Base-by-base conservation (phyloP, 164 flowering plant species). In the Macadamia tetraphylla region DNA sequence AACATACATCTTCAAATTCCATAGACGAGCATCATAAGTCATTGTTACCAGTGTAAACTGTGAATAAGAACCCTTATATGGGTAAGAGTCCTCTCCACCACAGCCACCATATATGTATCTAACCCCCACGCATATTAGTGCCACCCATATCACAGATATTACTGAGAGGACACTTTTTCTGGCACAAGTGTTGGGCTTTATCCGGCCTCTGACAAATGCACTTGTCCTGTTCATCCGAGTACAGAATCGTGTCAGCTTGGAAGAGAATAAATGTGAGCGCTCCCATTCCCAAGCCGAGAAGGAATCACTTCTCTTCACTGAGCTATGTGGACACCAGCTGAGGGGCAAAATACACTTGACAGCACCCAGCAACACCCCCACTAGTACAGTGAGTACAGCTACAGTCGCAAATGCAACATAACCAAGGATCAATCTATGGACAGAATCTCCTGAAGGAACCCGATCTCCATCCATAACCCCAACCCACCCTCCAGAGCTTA, bases 21-120 rank as follows among this genome's bases (percentile, higher is more conserved):
- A 91, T 14, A 88, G 77, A n/a, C 97, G 88, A 53, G 92, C 88
- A 48, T 87, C 91, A 40, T 86, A 91, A 9, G 94, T 91, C 97
- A 91, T 88, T 12, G 94, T 84, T 44, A 88, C 35, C 56, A 91
- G 60, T 15, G 97, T 88, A 77, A 91, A 91, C 82, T 91, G 91
- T 42, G 97, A 91, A 74, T 81, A 80, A 43, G 78, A 80, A 48
- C 89, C 92, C 35, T 82, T 79, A 62, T 63, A 71, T 1, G 82
- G 77, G 74, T 88, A 91, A 46, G 92, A 79, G 67, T 84, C 84
- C 53, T 86, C 79, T 0, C 92, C 87, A 55, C 92, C 92, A 52
- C 67, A 84, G 68, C 97, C 92, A 10, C 97, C 97, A 62, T 73
- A 87, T n/a, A 88, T 76, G 31, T 80, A 77, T 42, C 70, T 67